Evolutionary conservation across 2,329 filamentous ascomycete genomes (phyloP).

Genomic region (Fusarium chuoi): DNA sequence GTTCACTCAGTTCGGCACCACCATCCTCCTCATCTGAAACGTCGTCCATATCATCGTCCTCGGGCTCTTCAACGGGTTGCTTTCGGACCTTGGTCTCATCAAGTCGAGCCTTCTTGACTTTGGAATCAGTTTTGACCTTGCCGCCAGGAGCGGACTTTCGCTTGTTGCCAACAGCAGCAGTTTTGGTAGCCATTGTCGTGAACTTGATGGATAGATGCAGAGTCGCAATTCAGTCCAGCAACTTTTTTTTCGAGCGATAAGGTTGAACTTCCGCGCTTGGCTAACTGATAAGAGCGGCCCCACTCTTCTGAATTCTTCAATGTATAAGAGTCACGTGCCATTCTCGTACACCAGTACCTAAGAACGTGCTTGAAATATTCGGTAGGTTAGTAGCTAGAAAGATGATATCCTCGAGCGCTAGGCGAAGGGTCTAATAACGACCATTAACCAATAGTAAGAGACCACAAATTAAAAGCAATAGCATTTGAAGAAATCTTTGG

Average conservation of each 20-base stretch:
- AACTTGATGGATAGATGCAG: constrained; percentile 28
- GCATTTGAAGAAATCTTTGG: not conserved
- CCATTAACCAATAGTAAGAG: not conserved
- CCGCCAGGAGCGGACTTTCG: constrained; percentile 62
- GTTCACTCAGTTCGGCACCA: constrained; percentile 58
- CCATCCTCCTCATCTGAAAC: constrained; percentile 66
- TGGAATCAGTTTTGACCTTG: constrained; percentile 57
- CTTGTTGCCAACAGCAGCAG: constrained; percentile 61
- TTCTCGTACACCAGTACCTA: not conserved
- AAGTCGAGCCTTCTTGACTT: constrained; percentile 63
- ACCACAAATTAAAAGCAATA: not conserved
- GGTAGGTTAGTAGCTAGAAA: too few relatives aligned
- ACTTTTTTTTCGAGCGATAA: constrained; percentile 45
- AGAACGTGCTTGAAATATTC: not conserved
- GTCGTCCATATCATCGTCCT: constrained; percentile 57
- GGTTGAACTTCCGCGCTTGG: constrained; percentile 18
- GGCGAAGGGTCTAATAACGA: not conserved
- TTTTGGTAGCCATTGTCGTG: constrained; percentile 60
- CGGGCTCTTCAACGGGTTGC: constrained; percentile 55
- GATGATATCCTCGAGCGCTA: too few relatives aligned
- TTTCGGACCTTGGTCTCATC: constrained; percentile 46
- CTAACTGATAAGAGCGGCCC: constrained; percentile 26
- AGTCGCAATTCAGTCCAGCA: constrained; percentile 33
- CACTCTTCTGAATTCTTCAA: not conserved
- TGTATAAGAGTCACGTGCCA: constrained; percentile 16